Conservation (phyloP, 2,329 filamentous ascomycete species). For the Neofusicoccum umdonicola region DNA sequence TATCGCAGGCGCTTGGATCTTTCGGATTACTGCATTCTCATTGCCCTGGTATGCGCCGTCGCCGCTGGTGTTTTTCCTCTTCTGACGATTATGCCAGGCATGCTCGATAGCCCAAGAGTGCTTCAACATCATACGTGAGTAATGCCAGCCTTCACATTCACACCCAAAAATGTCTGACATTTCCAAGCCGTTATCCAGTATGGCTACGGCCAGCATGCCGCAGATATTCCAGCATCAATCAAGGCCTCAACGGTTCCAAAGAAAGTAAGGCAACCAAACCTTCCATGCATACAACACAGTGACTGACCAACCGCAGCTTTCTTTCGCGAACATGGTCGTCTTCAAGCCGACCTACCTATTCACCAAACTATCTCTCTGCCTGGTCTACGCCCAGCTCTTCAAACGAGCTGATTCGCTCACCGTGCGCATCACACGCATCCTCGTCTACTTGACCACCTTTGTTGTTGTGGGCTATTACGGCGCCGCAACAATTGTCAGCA, state of each 20-base stretch:
- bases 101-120: constrained; percentile 2
- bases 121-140: not conserved
- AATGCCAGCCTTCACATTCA: not conserved
- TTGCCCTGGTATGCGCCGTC: not conserved
- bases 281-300: no score
- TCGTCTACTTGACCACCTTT: not conserved
- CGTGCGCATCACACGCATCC: not conserved
- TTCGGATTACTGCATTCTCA: not conserved
- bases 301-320: not conserved
- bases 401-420: not conserved
- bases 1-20: constrained; percentile 8
- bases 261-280: not conserved
- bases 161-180: not conserved
- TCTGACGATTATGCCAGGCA: not conserved
- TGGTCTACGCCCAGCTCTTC: constrained; percentile 4
- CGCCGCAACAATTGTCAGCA: not conserved
- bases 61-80: not conserved
- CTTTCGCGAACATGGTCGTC: not conserved
- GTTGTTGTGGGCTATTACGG: not conserved
- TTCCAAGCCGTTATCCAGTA: not conserved
- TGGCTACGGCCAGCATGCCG: constrained; percentile 1
- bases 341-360: constrained; percentile 6
- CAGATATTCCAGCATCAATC: not conserved
- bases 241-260: not conserved
- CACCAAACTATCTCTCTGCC: constrained; percentile 3